phyloP scores from a whole-genome alignment of 441 rosid species.

The Brassica hybrid region DNA sequence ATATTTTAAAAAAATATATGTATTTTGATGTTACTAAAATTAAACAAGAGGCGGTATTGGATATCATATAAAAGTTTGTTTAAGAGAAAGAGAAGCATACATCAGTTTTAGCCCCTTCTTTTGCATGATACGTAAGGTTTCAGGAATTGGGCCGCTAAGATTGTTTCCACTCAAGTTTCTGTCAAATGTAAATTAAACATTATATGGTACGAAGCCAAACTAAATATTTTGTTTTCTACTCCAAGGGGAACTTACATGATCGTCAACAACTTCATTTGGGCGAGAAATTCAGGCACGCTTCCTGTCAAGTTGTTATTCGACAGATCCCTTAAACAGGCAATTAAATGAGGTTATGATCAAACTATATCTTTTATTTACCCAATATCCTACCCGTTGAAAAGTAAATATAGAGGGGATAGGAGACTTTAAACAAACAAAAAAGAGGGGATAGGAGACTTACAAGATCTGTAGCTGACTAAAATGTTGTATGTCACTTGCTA shows the following conservation, averaged over 20 bases:
- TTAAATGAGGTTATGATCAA: too few relatives aligned
- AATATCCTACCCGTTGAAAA: too few relatives aligned
- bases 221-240: too few relatives aligned
- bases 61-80: neutral
- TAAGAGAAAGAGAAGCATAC: neutral
- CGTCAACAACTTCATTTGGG: neutral
- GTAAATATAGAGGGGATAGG: too few relatives aligned
- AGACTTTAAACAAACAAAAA: too few relatives aligned
- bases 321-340: conserved; percentile 5
- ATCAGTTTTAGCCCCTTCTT: neutral
- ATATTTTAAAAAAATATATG: neutral
- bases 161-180: conserved; percentile 32
- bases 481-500: too few relatives aligned
- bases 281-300: conserved; percentile 13
- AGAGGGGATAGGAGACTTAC: too few relatives aligned
- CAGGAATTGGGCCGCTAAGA: neutral
- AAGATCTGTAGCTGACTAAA: too few relatives aligned
- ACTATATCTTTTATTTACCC: too few relatives aligned
- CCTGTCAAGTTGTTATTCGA: conserved; percentile 12
- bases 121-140: neutral
- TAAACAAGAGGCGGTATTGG: too few relatives aligned
- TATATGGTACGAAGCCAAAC: too few relatives aligned
- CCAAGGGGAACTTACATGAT: conserved; percentile 16
- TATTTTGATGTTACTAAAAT: neutral
- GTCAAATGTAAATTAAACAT: neutral